phyloP scores from a whole-genome alignment of 176 grass and related monocot genomes.

The Secale cereale region DNA sequence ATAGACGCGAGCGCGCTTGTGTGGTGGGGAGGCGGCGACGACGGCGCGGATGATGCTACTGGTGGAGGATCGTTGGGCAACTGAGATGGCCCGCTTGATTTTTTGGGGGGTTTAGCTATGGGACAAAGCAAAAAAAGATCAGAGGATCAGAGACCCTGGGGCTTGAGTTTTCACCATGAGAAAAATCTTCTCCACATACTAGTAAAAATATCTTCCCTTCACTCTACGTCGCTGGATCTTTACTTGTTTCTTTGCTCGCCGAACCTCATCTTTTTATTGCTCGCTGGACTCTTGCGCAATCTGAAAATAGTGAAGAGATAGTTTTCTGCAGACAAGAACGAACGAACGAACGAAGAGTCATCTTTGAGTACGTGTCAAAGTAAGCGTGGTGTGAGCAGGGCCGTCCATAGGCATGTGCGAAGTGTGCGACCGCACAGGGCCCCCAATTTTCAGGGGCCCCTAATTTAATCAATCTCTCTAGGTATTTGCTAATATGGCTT shows the following conservation, averaged over 20 bases:
- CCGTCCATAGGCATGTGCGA: no score
- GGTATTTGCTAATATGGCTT: no score
- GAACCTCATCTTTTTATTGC: neutral
- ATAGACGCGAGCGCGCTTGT: conserved; percentile 14
- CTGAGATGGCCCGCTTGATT: neutral
- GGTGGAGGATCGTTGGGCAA: neutral
- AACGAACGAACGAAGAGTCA: neutral
- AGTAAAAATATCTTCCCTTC: neutral
- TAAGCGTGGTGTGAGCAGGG: no score
- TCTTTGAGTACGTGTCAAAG: no score
- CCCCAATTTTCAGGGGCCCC: no score
- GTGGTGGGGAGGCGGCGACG: conserved; percentile 42
- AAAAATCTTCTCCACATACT: conserved; percentile 2
- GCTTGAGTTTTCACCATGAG: neutral
- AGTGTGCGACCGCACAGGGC: no score
- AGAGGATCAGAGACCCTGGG: neutral
- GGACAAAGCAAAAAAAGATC: neutral
- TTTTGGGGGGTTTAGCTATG: neutral
- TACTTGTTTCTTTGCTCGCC: neutral
- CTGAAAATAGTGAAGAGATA: neutral
- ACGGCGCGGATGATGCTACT: conserved; percentile 16
- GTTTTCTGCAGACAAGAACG: neutral
- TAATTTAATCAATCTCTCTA: no score
- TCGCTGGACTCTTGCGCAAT: neutral
- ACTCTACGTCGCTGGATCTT: neutral